These are phyloP conservation scores for Achaetomiella virescens DNA, from an alignment of 495 filamentous ascomycete genomes.

Conservation along the genomic window DNA sequence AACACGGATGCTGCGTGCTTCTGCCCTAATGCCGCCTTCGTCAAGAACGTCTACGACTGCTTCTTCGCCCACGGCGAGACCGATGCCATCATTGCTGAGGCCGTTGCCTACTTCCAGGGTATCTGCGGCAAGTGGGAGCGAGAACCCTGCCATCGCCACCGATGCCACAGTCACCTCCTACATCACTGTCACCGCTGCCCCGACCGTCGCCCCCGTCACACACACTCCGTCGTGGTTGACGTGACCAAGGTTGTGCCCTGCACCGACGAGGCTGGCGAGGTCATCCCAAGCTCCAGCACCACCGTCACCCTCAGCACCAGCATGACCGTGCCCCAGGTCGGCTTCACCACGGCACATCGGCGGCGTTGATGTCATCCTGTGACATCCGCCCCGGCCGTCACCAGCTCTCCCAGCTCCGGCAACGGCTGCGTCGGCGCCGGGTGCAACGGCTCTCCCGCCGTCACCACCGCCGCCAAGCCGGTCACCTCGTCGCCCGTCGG, in stretches of 20 bases:
- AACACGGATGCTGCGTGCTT: conserved; percentile 82
- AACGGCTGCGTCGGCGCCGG: conserved; percentile 32
- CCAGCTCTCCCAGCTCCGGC: conserved; percentile 27
- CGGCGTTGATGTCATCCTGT: conserved; percentile 44
- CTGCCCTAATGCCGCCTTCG: conserved; percentile 73
- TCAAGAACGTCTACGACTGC: conserved; percentile 74
- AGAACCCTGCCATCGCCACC: conserved; percentile 83
- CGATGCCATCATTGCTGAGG: conserved; percentile 58
- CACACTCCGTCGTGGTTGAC: conserved; percentile 54
- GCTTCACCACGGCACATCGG: conserved; percentile 55
- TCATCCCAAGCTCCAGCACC: conserved; percentile 48
- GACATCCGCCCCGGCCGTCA: conserved; percentile 30
- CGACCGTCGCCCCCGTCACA: conserved; percentile 45
- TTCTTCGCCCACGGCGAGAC: conserved; percentile 68
- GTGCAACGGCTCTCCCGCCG: conserved; percentile 42
- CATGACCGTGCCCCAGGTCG: conserved; percentile 67
- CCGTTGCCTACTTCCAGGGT: conserved; percentile 80
- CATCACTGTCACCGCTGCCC: conserved; percentile 46
- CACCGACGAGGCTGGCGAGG: conserved; percentile 42
- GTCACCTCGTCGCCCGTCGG: conserved; percentile 14
- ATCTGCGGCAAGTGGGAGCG: conserved; percentile 69
- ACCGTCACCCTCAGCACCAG: conserved; percentile 51
- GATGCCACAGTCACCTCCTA: conserved; percentile 53
- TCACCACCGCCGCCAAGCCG: conserved; percentile 19
- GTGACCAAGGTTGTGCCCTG: conserved; percentile 49